Conservation (phyloP, 108 stramenopile genomes). For the Skeletonema menzelii region DNA sequence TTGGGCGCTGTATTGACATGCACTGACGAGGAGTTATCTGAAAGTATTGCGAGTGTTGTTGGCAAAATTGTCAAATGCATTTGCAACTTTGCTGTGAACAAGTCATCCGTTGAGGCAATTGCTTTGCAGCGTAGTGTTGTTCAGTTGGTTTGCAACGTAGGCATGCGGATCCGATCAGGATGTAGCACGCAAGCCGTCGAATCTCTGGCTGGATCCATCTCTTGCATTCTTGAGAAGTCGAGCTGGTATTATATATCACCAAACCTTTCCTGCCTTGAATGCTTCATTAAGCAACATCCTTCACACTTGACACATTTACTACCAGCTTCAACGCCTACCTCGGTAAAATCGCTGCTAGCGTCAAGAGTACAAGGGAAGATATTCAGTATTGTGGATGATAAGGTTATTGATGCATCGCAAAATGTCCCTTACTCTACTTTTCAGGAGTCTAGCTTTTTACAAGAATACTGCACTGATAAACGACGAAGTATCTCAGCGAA, state of each 20-base stretch:
- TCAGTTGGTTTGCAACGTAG: conserved; percentile 11
- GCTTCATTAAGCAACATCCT: conserved; percentile 24
- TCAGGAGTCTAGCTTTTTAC: conserved; percentile 23
- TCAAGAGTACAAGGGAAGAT: conserved; percentile 33
- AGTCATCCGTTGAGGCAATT: neutral
- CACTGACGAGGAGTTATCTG: conserved; percentile 7
- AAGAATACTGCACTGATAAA: neutral
- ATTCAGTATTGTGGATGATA: conserved; percentile 11
- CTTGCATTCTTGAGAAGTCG: conserved; percentile 11
- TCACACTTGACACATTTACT: conserved; percentile 8
- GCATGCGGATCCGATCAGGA: conserved; percentile 11
- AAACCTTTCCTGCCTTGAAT: conserved; percentile 10
- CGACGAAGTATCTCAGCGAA: neutral
- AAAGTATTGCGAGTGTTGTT: conserved; percentile 12
- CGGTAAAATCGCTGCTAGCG: conserved; percentile 11
- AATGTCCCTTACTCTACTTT: neutral
- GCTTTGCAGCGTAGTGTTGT: conserved; percentile 10
- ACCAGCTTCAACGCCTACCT: neutral
- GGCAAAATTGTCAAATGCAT: conserved; percentile 7
- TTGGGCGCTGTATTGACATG: neutral
- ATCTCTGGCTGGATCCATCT: conserved; percentile 21
- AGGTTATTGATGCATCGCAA: conserved; percentile 13
- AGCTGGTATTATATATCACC: conserved; percentile 38
- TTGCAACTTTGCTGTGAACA: neutral
- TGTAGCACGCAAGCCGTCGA: neutral